Evolutionary conservation across 1,139 yeast genomes (phyloP).

Genomic region (Yamadazyma dendronema): DNA sequence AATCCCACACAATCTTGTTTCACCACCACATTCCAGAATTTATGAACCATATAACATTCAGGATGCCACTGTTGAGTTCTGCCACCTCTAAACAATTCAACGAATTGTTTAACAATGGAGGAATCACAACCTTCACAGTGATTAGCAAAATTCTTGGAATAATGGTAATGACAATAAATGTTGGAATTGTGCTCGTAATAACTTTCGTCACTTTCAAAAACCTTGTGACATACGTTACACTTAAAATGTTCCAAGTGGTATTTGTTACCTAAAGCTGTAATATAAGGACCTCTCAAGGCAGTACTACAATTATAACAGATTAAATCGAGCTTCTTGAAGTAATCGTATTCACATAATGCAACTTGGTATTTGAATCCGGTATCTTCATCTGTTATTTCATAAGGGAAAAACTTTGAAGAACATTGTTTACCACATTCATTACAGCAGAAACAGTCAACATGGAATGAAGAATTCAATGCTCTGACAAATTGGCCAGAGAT

Average conservation of each 20-base stretch:
- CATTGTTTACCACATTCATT: constrained; percentile 78
- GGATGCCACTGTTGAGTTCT: constrained; percentile 98
- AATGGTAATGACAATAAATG: constrained; percentile 90
- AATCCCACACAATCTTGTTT: constrained; percentile 63
- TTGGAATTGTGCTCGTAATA: constrained; percentile 84
- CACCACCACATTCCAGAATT: constrained; percentile 92
- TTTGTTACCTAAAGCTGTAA: constrained; percentile 88
- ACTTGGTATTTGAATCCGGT: constrained; percentile 44
- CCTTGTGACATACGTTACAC: constrained; percentile 82
- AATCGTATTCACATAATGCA: constrained; percentile 90
- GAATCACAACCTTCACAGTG: constrained; percentile 93
- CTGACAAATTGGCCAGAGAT: constrained; percentile 83
- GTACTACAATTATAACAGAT: constrained; percentile 82
- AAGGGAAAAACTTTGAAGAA: constrained; percentile 69
- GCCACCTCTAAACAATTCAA: constrained; percentile 91
- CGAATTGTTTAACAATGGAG: constrained; percentile 90
- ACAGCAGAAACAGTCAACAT: constrained; percentile 85
- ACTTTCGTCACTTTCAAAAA: constrained; percentile 89
- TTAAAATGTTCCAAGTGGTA: constrained; percentile 95
- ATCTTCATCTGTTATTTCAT: constrained; percentile 37
- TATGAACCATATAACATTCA: constrained; percentile 96
- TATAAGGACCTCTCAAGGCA: constrained; percentile 89
- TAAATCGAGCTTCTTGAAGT: constrained; percentile 78
- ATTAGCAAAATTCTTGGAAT: constrained; percentile 78
- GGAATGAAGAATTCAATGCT: constrained; percentile 77